These are phyloP conservation scores for Suhomyces guaymorum DNA, from an alignment of 1,139 yeast genomes.

Conservation along the genomic window DNA sequence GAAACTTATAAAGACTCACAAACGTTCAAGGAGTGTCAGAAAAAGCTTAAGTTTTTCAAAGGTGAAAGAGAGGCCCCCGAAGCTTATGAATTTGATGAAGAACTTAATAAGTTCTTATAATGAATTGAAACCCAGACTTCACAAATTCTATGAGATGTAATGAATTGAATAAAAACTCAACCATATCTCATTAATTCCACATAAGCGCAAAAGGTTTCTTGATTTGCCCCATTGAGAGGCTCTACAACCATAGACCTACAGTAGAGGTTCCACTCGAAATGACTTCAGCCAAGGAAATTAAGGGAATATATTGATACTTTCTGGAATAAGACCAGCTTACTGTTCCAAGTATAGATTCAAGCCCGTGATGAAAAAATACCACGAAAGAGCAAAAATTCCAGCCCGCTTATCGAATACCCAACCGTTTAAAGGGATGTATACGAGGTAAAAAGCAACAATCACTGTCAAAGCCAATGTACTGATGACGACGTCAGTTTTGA, in stretches of 20 bases:
- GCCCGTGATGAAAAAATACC: constrained; percentile 15
- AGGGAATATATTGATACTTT: too few species aligned
- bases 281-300: too few species aligned
- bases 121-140: too few species aligned
- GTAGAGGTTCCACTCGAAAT: too few species aligned
- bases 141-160: too few species aligned
- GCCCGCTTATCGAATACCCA: constrained; percentile 38
- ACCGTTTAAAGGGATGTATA: constrained; percentile 34
- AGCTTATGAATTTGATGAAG: constrained; percentile 6
- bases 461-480: constrained; percentile 31
- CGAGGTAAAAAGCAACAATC: constrained; percentile 25
- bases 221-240: too few species aligned
- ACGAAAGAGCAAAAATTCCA: constrained; percentile 23
- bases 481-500: constrained; percentile 27
- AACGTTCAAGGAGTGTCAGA: constrained; percentile 10
- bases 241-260: too few species aligned
- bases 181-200: too few species aligned
- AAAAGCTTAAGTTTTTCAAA: constrained; percentile 5
- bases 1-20: constrained; percentile 11
- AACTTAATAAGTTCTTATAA: constrained; percentile 6
- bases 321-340: too few species aligned
- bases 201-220: too few species aligned
- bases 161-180: too few species aligned
- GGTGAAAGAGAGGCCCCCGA: constrained; percentile 1
- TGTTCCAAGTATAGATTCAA: constrained; percentile 12